These are phyloP conservation scores for Cicer bijugum DNA, from an alignment of 306 rosid genomes.

Conservation along the genomic window DNA sequence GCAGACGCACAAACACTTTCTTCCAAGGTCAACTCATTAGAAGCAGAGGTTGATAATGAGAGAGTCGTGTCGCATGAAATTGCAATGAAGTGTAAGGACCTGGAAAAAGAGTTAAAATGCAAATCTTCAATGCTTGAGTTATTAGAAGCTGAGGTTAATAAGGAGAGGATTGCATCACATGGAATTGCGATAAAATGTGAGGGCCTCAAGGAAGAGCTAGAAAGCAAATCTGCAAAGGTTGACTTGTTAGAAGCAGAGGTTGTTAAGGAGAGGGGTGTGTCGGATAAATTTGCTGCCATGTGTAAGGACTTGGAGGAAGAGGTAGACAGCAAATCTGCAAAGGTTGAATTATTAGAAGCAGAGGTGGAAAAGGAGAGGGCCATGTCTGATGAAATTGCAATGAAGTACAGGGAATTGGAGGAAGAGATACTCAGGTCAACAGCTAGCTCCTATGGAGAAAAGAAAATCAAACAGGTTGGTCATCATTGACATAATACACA, in stretches of 20 bases:
- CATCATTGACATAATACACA: slow-evolving; percentile 34
- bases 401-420: slow-evolving; percentile 45
- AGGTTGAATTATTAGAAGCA: slow-evolving; percentile 54
- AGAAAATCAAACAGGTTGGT: slow-evolving; percentile 82
- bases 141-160: slow-evolving; percentile 60
- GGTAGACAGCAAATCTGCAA: slow-evolving; percentile 57
- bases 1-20: slow-evolving; percentile 64
- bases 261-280: slow-evolving; percentile 59
- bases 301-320: slow-evolving; percentile 61
- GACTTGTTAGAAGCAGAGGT: slow-evolving; percentile 62
- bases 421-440: slow-evolving; percentile 58
- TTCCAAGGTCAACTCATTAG: slow-evolving; percentile 59
- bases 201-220: slow-evolving; percentile 58
- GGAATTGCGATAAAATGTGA: slow-evolving; percentile 57
- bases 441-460: slow-evolving; percentile 54
- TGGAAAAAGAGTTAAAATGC: slow-evolving; percentile 64
- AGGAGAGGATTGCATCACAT: slow-evolving; percentile 56
- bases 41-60: slow-evolving; percentile 66
- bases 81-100: slow-evolving; percentile 53
- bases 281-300: slow-evolving; percentile 56
- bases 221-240: slow-evolving; percentile 61
- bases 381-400: slow-evolving; percentile 34
- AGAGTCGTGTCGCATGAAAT: slow-evolving; percentile 57
- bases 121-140: slow-evolving; percentile 57
- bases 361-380: slow-evolving; percentile 63